phyloP scores from a whole-genome alignment of 1,284 basidiomycete species.

The Cutaneotrichosporon cyanovorans region DNA sequence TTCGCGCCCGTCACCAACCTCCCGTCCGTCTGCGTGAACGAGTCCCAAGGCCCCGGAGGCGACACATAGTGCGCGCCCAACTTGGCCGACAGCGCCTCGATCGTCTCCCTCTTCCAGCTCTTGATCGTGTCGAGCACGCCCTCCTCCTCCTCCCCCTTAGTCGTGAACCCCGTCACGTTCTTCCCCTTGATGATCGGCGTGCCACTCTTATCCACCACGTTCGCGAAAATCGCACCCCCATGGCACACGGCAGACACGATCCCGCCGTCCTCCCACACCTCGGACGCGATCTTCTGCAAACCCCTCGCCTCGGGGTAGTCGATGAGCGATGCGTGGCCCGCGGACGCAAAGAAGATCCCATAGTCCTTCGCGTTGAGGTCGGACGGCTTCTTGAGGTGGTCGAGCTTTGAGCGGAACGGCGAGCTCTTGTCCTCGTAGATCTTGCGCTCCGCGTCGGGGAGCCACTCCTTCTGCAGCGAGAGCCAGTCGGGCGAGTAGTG shows the following conservation, averaged over 20 bases:
- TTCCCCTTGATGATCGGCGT: slow-evolving; percentile 12
- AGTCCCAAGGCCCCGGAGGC: slow-evolving; percentile 13
- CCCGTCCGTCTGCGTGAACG: slow-evolving; percentile 15
- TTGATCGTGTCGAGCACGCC: slow-evolving; percentile 15
- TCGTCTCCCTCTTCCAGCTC: slow-evolving; percentile 15
- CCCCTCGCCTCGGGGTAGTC: slow-evolving; percentile 15
- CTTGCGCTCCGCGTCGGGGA: slow-evolving; percentile 8
- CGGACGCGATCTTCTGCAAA: slow-evolving; percentile 14
- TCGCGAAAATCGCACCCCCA: slow-evolving; percentile 12
- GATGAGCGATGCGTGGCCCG: slow-evolving; percentile 18
- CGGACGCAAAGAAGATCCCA: slow-evolving; percentile 21
- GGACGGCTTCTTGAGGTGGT: slow-evolving; percentile 11
- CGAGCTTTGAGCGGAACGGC: slow-evolving; percentile 17
- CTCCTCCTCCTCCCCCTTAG: slow-evolving; percentile 16
- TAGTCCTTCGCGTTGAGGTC: slow-evolving; percentile 11
- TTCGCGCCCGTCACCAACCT: slow-evolving; percentile 18
- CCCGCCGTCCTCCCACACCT: slow-evolving; percentile 14
- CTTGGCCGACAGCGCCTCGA: slow-evolving; percentile 9
- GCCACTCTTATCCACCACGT: slow-evolving; percentile 1
- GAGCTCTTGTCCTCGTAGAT: slow-evolving; percentile 14
- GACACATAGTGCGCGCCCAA: slow-evolving; percentile 13
- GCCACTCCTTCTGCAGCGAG: slow-evolving; percentile 7
- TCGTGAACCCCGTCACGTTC: slow-evolving; percentile 19
- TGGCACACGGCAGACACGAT: slow-evolving; percentile 19
- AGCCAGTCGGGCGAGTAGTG: slow-evolving; percentile 15